Conservation (phyloP, 192 early-diverging fungal species). For the Jimgerdemannia lactiflua region DNA sequence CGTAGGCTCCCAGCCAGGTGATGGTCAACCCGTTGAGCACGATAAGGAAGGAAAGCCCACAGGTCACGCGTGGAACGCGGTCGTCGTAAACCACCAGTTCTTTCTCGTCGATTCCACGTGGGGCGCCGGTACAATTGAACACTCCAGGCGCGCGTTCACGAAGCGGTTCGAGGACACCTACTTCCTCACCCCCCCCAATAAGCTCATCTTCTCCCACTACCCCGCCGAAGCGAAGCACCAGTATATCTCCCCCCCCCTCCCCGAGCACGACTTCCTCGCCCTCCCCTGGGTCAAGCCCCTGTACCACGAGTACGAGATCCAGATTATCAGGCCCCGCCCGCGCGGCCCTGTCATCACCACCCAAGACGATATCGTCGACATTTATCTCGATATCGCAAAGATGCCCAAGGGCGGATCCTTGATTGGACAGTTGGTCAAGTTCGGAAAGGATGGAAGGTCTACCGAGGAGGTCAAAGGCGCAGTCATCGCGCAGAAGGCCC, state of each 20-base stretch:
- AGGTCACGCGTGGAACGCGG: slow-evolving; percentile 55
- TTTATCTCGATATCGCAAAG: not conserved
- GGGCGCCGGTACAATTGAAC: slow-evolving; percentile 45
- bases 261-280: slow-evolving; percentile 39
- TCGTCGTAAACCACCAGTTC: slow-evolving; percentile 44
- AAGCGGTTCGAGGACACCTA: slow-evolving; percentile 50
- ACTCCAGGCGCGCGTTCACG: slow-evolving; percentile 28
- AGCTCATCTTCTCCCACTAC: slow-evolving; percentile 56
- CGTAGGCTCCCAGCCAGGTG: slow-evolving; percentile 9
- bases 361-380: slow-evolving; percentile 6
- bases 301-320: slow-evolving; percentile 3
- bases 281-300: slow-evolving; percentile 33
- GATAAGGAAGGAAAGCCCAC: not conserved
- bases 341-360: slow-evolving; percentile 1
- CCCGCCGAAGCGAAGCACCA: slow-evolving; percentile 48
- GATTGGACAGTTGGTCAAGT: not conserved
- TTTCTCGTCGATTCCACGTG: slow-evolving; percentile 58
- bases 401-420: not conserved
- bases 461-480: not conserved
- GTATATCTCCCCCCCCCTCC: slow-evolving; percentile 40
- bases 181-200: slow-evolving; percentile 47
- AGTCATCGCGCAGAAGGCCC: not conserved
- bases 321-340: slow-evolving; percentile 7
- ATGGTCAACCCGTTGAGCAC: not conserved
- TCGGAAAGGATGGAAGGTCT: not conserved